phyloP scores from a whole-genome alignment of 768 basidiomycete species.

The Boletellus sp. region DNA sequence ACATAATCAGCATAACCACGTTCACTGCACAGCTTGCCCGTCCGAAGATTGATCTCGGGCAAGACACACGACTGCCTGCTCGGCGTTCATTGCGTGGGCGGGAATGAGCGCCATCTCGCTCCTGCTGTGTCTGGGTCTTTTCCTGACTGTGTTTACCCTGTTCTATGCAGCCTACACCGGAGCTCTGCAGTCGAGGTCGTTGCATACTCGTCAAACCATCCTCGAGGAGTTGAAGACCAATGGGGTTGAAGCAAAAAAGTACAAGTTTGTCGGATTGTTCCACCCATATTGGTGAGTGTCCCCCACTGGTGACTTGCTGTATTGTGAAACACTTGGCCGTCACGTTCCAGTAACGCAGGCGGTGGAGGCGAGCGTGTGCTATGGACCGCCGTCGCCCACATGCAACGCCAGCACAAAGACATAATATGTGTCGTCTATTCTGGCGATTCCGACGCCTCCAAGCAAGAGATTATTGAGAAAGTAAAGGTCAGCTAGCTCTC shows the following conservation, averaged over 20 bases:
- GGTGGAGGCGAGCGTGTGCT: constrained; percentile 96
- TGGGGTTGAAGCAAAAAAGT: not conserved
- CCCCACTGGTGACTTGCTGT: not conserved
- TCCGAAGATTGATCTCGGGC: too few relatives aligned
- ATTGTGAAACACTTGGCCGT: constrained; percentile 15
- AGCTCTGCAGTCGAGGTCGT: constrained; percentile 19
- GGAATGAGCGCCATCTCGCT: constrained; percentile 12
- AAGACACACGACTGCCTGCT: not conserved
- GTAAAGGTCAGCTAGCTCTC: constrained; percentile 54
- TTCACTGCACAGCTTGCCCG: too few relatives aligned
- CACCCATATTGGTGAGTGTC: constrained; percentile 88
- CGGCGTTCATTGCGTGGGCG: not conserved
- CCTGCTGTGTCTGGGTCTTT: constrained; percentile 16
- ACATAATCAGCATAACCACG: not conserved
- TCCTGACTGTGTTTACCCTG: constrained; percentile 10
- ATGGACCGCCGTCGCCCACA: constrained; percentile 81
- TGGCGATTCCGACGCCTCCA: constrained; percentile 78
- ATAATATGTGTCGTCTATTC: constrained; percentile 81
- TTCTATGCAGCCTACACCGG: constrained; percentile 26
- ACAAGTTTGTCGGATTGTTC: constrained; percentile 74
- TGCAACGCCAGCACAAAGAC: constrained; percentile 65
- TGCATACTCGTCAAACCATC: constrained; percentile 17
- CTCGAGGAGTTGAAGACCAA: constrained; percentile 16
- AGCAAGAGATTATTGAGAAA: constrained; percentile 75
- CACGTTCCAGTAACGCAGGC: constrained; percentile 72